Percentiles rank a stretch among this genome's conserved stretches.
Conservation (phyloP, 768 basidiomycete species). For the Clathrus columnatus region DNA sequence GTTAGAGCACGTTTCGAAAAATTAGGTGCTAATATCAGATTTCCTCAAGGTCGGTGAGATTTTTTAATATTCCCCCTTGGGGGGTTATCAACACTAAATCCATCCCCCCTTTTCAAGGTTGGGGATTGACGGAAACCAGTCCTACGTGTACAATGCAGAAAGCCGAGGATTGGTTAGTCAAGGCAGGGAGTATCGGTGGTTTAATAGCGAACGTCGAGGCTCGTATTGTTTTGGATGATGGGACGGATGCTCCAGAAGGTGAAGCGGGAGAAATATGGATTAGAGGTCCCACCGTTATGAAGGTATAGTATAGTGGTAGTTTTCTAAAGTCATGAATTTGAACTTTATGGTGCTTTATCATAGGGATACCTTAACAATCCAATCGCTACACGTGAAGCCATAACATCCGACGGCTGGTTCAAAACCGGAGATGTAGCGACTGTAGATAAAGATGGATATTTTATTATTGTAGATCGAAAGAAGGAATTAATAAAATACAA, state of each 20-base stretch:
- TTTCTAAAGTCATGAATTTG: not conserved
- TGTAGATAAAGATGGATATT: slow-evolving; percentile 48
- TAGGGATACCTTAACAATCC: slow-evolving; percentile 28
- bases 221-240: slow-evolving; percentile 55
- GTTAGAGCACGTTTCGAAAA: slow-evolving; percentile 31
- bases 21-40: slow-evolving; percentile 30
- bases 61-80: too few species aligned
- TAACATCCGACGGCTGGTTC: slow-evolving; percentile 51
- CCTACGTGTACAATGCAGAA: slow-evolving; percentile 59
- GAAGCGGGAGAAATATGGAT: slow-evolving; percentile 77
- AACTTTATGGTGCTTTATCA: slow-evolving; percentile 1
- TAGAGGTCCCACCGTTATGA: slow-evolving; percentile 50
- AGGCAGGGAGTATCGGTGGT: slow-evolving; percentile 57
- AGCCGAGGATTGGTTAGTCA: slow-evolving; percentile 32
- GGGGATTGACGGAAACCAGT: slow-evolving; percentile 52
- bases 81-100: too few species aligned
- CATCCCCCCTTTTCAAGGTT: not conserved
- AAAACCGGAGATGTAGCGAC: slow-evolving; percentile 46
- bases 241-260: slow-evolving; percentile 23
- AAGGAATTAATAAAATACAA: slow-evolving; percentile 14
- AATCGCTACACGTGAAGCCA: slow-evolving; percentile 38
- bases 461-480: slow-evolving; percentile 50
- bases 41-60: slow-evolving; percentile 31
- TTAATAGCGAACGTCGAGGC: slow-evolving; percentile 71
- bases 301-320: not conserved